Evolutionary conservation across 768 basidiomycete genomes (phyloP).

Genomic region (Psilocybe cubensis): DNA sequence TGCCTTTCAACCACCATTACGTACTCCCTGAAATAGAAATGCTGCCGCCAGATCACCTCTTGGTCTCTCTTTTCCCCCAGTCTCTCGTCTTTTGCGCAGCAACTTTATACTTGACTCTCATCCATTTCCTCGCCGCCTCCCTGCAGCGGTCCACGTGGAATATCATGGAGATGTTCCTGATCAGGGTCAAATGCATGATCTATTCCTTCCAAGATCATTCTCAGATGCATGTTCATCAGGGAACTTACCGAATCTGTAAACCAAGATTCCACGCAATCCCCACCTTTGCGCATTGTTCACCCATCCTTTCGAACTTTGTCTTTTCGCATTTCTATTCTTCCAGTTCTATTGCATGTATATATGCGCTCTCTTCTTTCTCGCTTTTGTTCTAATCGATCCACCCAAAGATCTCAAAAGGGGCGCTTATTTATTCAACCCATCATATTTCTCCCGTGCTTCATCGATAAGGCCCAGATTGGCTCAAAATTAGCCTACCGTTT

Average conservation of each 20-base stretch:
- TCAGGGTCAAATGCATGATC: constrained; percentile 19
- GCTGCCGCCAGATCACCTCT: constrained; percentile 2
- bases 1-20: not conserved
- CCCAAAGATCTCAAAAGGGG: not conserved
- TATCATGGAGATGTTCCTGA: constrained; percentile 19
- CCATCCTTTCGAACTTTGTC: not conserved
- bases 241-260: constrained; percentile 9
- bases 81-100: not conserved
- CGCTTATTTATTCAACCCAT: constrained; percentile 7
- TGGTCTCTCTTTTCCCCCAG: not conserved
- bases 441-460: constrained; percentile 10
- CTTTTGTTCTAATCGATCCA: not conserved
- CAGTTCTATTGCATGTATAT: not conserved
- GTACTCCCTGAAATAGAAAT: constrained; percentile 4
- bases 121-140: constrained; percentile 8
- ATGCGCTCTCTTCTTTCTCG: not conserved
- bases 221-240: constrained; percentile 22
- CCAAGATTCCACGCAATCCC: constrained; percentile 22
- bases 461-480: constrained; percentile 24
- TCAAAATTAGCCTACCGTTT: constrained; percentile 17
- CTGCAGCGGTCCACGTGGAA: not conserved
- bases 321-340: not conserved
- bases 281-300: constrained; percentile 13
- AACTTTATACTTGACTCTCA: not conserved
- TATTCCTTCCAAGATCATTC: constrained; percentile 23